Evolutionary conservation across 2,329 filamentous ascomycete species (phyloP).

Genomic region (Arthrobotrys sphaeroides): DNA sequence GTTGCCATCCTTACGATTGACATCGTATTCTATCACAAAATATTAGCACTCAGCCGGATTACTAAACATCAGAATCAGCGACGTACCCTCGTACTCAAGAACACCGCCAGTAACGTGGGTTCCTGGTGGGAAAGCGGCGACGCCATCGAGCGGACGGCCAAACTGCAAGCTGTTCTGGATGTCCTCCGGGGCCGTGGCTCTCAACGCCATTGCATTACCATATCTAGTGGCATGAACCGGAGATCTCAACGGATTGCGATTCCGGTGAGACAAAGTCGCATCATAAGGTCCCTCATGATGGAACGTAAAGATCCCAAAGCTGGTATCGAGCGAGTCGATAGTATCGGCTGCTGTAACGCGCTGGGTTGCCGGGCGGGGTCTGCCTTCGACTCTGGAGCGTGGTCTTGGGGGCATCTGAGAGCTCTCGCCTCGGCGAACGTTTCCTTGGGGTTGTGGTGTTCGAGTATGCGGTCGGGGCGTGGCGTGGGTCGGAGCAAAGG

Average conservation of each 20-base stretch:
- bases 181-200: slow-evolving; percentile 43
- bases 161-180: slow-evolving; percentile 50
- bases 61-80: not conserved
- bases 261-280: slow-evolving; percentile 48
- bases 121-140: slow-evolving; percentile 53
- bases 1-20: slow-evolving; percentile 50
- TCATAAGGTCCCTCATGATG: slow-evolving; percentile 55
- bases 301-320: slow-evolving; percentile 50
- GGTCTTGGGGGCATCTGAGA: slow-evolving; percentile 22
- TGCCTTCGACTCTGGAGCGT: slow-evolving; percentile 21
- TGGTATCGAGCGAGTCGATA: slow-evolving; percentile 53
- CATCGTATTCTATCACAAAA: slow-evolving; percentile 39
- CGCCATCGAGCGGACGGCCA: slow-evolving; percentile 52
- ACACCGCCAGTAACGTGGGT: slow-evolving; percentile 27
- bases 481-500: not conserved
- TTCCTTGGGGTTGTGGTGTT: slow-evolving; percentile 22
- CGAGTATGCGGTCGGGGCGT: not conserved
- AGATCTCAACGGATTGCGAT: slow-evolving; percentile 41
- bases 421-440: slow-evolving; percentile 21
- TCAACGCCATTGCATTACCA: slow-evolving; percentile 52
- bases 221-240: slow-evolving; percentile 53
- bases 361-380: not conserved
- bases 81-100: slow-evolving; percentile 52
- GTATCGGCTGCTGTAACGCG: slow-evolving; percentile 41
- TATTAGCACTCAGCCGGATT: not conserved